phyloP scores from a whole-genome alignment of 83 land plant genomes.

The Thuja plicata region DNA sequence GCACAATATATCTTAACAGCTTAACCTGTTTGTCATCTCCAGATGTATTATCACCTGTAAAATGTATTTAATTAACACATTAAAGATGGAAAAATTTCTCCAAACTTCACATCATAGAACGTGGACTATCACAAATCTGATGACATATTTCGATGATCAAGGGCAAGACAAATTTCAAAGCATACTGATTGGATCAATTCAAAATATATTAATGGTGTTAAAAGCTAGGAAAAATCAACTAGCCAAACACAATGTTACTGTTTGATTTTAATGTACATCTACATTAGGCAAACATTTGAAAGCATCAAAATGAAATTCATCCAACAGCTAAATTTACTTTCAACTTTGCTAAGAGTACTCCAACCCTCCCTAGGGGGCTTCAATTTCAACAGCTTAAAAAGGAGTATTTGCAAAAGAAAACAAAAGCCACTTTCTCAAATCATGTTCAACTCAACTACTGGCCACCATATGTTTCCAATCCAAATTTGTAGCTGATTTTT shows the following conservation, averaged over 20 bases:
- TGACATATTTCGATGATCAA: not conserved
- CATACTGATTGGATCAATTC: not conserved
- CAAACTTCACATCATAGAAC: not conserved
- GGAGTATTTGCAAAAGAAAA: not conserved
- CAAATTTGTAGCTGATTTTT: not conserved
- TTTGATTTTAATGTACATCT: not conserved
- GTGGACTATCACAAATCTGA: not conserved
- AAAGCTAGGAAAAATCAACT: not conserved
- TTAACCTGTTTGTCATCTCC: conserved; percentile 26
- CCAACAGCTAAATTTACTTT: not conserved
- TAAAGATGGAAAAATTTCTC: not conserved
- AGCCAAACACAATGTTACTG: not conserved
- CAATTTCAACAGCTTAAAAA: not conserved
- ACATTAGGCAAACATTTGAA: not conserved
- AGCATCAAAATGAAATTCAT: not conserved
- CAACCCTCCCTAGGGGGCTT: not conserved
- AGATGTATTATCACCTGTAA: conserved; percentile 1
- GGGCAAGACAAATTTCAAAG: not conserved
- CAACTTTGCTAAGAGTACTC: not conserved
- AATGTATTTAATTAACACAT: not conserved
- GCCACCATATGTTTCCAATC: not conserved
- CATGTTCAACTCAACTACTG: not conserved
- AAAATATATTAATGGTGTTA: not conserved
- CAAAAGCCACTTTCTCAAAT: not conserved
- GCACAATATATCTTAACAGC: conserved; percentile 53